These are phyloP conservation scores for Trichoderma lentiforme DNA, from an alignment of 2,329 filamentous ascomycete genomes.

Conservation along the genomic window DNA sequence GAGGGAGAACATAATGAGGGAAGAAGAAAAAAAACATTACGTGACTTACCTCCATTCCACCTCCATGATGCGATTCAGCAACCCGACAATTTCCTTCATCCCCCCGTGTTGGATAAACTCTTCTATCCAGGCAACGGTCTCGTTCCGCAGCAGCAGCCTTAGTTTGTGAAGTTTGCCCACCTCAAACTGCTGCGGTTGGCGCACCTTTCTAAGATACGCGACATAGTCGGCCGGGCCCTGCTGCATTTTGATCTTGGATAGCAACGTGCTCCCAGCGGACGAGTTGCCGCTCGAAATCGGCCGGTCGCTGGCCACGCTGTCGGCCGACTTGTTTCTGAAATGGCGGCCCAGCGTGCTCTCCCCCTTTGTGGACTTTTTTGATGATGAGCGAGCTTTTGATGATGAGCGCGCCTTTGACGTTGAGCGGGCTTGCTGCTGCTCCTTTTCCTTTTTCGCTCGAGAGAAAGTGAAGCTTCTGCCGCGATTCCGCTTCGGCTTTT, in stretches of 20 bases:
- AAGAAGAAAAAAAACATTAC: neutral
- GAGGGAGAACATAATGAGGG: neutral
- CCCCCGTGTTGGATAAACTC: slow-evolving; percentile 84
- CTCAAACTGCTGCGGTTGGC: slow-evolving; percentile 78
- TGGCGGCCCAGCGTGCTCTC: slow-evolving; percentile 62
- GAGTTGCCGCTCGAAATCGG: slow-evolving; percentile 47
- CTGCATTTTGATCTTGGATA: slow-evolving; percentile 69
- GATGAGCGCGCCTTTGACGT: slow-evolving; percentile 64
- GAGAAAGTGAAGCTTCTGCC: slow-evolving; percentile 70
- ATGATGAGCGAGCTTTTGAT: slow-evolving; percentile 62
- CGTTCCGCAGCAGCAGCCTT: slow-evolving; percentile 82
- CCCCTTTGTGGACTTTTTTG: slow-evolving; percentile 67
- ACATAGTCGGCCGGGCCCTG: slow-evolving; percentile 82
- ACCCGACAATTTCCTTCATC: slow-evolving; percentile 83
- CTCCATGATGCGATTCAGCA: slow-evolving; percentile 88
- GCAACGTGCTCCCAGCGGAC: slow-evolving; percentile 51
- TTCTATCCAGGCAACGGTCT: slow-evolving; percentile 94
- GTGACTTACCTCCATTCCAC: slow-evolving; percentile 80
- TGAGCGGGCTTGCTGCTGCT: slow-evolving; percentile 40
- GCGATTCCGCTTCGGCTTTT: slow-evolving; percentile 49
- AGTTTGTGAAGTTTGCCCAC: slow-evolving; percentile 96
- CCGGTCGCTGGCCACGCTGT: slow-evolving; percentile 62
- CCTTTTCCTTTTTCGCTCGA: slow-evolving; percentile 58
- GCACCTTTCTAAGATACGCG: slow-evolving; percentile 74
- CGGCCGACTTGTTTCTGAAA: slow-evolving; percentile 68